These are phyloP conservation scores for Tricholoma saponaceum DNA, from an alignment of 768 basidiomycete genomes.

Conservation along the genomic window DNA sequence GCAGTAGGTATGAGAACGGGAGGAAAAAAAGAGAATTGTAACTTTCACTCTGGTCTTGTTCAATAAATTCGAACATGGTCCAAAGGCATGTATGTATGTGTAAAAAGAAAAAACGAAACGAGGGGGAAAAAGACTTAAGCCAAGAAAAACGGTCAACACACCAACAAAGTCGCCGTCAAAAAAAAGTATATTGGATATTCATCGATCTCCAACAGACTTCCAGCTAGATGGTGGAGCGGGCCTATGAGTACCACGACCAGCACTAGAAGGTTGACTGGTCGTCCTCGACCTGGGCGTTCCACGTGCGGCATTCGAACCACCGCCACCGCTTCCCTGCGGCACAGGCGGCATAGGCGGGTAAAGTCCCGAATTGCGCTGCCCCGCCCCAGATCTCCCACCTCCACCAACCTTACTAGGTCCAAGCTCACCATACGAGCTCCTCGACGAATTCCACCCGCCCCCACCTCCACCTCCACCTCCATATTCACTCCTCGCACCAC, in stretches of 20 bases:
- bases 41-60: conserved; percentile 2
- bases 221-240: conserved; percentile 63
- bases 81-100: too few relatives aligned
- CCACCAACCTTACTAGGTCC: conserved; percentile 30
- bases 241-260: conserved; percentile 23
- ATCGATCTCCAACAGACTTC: conserved; percentile 36
- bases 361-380: conserved; percentile 35
- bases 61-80: conserved; percentile 9
- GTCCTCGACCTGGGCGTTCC: conserved; percentile 32
- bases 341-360: conserved; percentile 39
- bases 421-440: conserved; percentile 72
- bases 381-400: background rate
- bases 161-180: background rate
- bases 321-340: conserved; percentile 21
- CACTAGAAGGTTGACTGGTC: conserved; percentile 41
- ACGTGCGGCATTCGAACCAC: conserved; percentile 10
- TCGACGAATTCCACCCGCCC: conserved; percentile 46
- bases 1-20: background rate
- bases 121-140: too few relatives aligned
- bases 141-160: conserved; percentile 1
- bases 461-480: conserved; percentile 38
- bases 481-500: conserved; percentile 59
- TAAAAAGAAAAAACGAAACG: background rate
- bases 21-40: too few relatives aligned
- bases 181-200: background rate